Base-by-base conservation (phyloP, 2,329 filamentous ascomycete species). In the Sporothrix globosa region DNA sequence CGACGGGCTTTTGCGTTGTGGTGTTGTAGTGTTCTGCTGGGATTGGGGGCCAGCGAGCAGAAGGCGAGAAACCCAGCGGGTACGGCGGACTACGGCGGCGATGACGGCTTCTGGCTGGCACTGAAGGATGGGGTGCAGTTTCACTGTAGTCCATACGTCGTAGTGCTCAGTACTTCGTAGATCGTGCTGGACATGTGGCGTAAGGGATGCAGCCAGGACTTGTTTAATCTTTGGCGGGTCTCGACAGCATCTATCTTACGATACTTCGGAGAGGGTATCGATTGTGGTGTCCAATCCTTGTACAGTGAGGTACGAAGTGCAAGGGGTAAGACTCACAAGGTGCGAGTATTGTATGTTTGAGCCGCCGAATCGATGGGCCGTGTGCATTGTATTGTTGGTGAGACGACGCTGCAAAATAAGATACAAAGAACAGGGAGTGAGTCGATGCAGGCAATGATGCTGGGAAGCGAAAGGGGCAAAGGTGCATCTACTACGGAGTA, bases 281-380 rank as follows among this genome's bases (percentile, higher is more conserved):
- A 60, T 24, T 44, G 56, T 44, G 56, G 56, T n/a, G 56, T 41
- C 21, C 17, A 39, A 21, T 39, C 17, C 58, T 46, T 61, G 39
- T 39, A 61, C 58, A 46, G 58, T 46, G n/a, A n/a, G n/a, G 58
- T 44, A 61, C 56, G 58, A 21, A 46, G 41, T 27, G 27, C 58
- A 63, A 46, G 58, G 39, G 41, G 19, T 60, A 44, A 30, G 27
- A 30, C 27, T 9, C 6, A 3, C 56, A 44, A 41, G 39, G 56
- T 63, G 41, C 39, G 58, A 63, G 39, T 46, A 27, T 11, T 41
- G 30, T 10, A 19, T 41, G 14, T 39, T 39, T 63, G 39, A 41
- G 30, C 14, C 48, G 56, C 46, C 46, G 58, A 14, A 39, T 19
- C 30, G 54, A 39, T 19, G 13, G 39, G 50, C 17, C 34, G 56